phyloP scores from a whole-genome alignment of 441 rosid species.

The Adansonia gregorii region DNA sequence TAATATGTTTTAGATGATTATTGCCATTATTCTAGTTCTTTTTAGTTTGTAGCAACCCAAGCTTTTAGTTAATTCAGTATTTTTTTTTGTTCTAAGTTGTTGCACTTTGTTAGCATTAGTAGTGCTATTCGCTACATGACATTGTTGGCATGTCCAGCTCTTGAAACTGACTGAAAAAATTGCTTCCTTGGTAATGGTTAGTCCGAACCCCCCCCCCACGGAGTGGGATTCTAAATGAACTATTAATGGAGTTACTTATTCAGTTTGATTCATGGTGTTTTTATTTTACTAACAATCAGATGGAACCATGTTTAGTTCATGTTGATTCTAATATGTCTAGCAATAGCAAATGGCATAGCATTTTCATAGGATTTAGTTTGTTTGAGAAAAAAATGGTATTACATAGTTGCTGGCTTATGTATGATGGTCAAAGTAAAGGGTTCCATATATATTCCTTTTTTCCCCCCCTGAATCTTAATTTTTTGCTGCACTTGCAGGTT shows the following conservation, averaged over 20 bases:
- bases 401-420: neutral
- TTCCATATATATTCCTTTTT: neutral
- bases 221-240: neutral
- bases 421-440: neutral
- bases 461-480: constrained; percentile 3
- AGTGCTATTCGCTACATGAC: neutral
- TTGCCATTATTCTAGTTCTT: neutral
- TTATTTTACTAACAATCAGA: neutral
- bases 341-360: constrained; percentile 30
- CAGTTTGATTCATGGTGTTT: constrained; percentile 6
- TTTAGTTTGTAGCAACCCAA: too few species aligned
- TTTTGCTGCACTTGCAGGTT: constrained; percentile 46
- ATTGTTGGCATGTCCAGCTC: neutral
- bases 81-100: neutral
- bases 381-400: neutral
- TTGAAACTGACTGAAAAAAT: neutral
- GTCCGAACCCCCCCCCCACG: neutral
- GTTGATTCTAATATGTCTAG: neutral
- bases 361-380: neutral
- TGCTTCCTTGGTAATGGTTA: neutral
- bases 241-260: neutral
- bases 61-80: neutral
- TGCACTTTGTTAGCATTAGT: neutral
- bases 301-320: neutral
- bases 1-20: neutral